Base-by-base conservation (phyloP, 805 yeast genomes). In the Candida tammaniensis region DNA sequence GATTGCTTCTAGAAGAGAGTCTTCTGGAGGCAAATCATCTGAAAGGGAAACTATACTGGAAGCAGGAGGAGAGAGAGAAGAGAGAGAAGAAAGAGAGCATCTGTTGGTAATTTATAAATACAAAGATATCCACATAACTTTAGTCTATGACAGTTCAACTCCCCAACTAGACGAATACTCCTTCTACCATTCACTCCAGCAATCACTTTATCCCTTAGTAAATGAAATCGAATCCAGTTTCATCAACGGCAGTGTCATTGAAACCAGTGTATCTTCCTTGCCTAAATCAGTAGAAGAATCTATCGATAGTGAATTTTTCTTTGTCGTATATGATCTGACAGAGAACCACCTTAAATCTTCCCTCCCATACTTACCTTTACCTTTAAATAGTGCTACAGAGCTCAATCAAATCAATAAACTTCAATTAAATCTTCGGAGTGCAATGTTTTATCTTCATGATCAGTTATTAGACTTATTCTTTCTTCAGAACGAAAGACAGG, bases 371-470 rank as follows among this genome's bases (percentile, higher is more conserved):
- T 45, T 64, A 27, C 64, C 63, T 6, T 30, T 33, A 12, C 42
- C 47, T 10, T 33, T 47, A 4, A 40, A 38, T 6, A 40, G 36
- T 17, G 33, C 28, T 12, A 29, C 23, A 4, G 43, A 40, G 24
- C 30, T 32, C 5, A 31, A 32, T 25, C 33, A 35, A 5, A 24
- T 26, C 18, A 34, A 38, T 11, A 36, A 31, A 12, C 17, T 44
- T 8, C 29, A 30, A 22, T 21, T 47, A 23, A 40, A 44, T 33
- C 47, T 49, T 21, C 45, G 52, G 36, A 52, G 47, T 29, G 66
- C 61, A 3, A 51, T 63, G 44, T 62, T 56, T 27, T 60, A 61
- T 33, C 49, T 67, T 13, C 72, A 67, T 42, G 68, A 65, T 40
- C 65, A 64, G 36, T 45, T 67, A 22, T 44, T 47, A 7, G 56